Base-by-base conservation (phyloP, 208 protist genomes). In the Crithidia sp. region DNA sequence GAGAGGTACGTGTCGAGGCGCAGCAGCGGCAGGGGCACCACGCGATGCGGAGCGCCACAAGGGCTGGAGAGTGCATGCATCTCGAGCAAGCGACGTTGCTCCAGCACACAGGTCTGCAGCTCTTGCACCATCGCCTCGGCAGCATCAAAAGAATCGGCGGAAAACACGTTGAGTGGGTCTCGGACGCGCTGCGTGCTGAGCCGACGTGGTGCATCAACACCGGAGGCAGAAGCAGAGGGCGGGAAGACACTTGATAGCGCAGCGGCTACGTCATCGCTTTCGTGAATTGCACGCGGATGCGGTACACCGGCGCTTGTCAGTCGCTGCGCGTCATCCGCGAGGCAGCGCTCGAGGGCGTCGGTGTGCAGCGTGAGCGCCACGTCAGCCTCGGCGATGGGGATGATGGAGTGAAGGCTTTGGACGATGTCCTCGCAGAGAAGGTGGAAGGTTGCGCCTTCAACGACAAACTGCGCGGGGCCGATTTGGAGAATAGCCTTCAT, bases 401-500 rank as follows among this genome's bases (percentile, higher is more conserved):
- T 55, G 36, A 86, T 60, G 19, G 80, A 19, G n/a, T 53, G 47
- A 16, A 91, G 58, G 3, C 60, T 78, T 37, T 68, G 58, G 4
- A 39, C 37, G 44, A 86, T 64, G 43, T 86, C 80, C 0, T 39
- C 37, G 66, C 82, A 88, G 62, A 90, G 71, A 14, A 73, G 62
- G 44, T 61, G 69, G 67, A 81, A 88, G 64, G 75, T 68, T 28
- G 73, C 69, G 53, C 73, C 82, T 19, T 85, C 81, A 2, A 83
- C 39, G 12, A 87, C 12, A 54, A 90, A 83, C 40, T 74, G 76
- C 37, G 77, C 77, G 4, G 70, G 72, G 17, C 78, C 82, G 17
- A 85, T 67, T 67, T 82, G 66, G 0, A 87, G 63, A 61, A 87
- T 17, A 2, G 82, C 82, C 55, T 73, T 81, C 85, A 85, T 87